Evolutionary conservation across 768 basidiomycete genomes (phyloP), one percentile per base, ranked within the genome.

Genomic region (Amanita pallidorosea): DNA sequence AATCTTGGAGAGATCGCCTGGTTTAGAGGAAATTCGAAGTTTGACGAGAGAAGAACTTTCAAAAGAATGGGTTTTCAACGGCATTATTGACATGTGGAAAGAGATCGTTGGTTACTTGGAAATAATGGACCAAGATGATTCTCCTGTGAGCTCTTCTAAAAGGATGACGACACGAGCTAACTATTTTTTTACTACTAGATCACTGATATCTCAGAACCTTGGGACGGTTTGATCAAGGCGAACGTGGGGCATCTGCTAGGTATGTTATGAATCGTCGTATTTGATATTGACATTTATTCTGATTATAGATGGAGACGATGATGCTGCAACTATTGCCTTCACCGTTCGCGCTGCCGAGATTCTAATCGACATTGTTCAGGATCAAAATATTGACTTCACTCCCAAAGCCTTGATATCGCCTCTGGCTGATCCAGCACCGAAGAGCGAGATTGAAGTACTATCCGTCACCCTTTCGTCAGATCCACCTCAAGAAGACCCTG

Each of bases 41-140:
- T 64, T 89, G 53, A 77, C 71, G 6, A 63, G 67, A 35, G 75
- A 79, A 11, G 84, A 88, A 57, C 59, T 88, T 36, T 63, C 71
- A 15, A 65, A 63, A 49, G 68, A 70, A 5, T 79, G 75, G 67
- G 69, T 80, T 11, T 77, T 81, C 55, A 62, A 73, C 1, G 71
- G 70, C 7, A 54, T 85, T 44, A 61, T 82, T 31, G 66, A 68
- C 5, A 61, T 79, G 4, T 86, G 83, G 83, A 75, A 59, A 61
- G 65, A 69, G 55, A 64, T 74, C 20, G 46, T 75, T 54, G 61
- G 64, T 23, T 63, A 62, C 50, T 58, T 85, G 41, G 69, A 74
- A 53, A 65, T 79, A 55, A 61, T 62, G 47, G 74, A 75, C 43
- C 67, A 73, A 9, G 65, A 60, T 25, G 65, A 63, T 17, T 63